These are phyloP conservation scores for Penicillium mononematosum DNA, from an alignment of 495 filamentous ascomycete species.

Conservation along the genomic window DNA sequence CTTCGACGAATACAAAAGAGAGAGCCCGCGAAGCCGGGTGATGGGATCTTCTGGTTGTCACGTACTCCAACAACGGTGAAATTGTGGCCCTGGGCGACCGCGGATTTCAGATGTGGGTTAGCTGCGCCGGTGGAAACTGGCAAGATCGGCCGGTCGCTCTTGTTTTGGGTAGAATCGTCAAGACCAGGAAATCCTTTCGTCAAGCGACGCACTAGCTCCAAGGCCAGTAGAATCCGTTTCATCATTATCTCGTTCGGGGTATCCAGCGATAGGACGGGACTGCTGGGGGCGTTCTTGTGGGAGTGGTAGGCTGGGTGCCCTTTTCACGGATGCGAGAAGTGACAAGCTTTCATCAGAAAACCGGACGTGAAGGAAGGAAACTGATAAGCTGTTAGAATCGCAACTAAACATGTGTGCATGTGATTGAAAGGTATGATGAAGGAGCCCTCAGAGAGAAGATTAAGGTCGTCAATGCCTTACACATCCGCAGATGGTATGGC, in stretches of 20 bases:
- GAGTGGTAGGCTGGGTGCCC: not conserved
- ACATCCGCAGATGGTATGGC: constrained; percentile 45
- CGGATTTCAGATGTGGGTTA: too few species aligned
- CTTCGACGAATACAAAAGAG: too few species aligned
- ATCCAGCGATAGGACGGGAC: not conserved
- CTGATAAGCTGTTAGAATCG: not conserved
- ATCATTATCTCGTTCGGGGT: not conserved
- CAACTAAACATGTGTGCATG: not conserved
- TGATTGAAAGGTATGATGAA: not conserved
- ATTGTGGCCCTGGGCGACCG: too few species aligned
- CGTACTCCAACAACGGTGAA: too few species aligned
- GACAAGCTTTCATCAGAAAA: not conserved
- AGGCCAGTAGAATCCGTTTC: not conserved
- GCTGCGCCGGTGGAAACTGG: too few species aligned
- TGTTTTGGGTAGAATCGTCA: too few species aligned
- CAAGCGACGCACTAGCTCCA: not conserved
- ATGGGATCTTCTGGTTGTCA: too few species aligned
- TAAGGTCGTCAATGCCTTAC: constrained; percentile 39
- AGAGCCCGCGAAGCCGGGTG: too few species aligned
- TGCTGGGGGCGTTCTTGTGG: not conserved
- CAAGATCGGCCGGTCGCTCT: too few species aligned
- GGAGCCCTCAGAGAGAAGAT: constrained; percentile 40
- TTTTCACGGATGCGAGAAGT: not conserved
- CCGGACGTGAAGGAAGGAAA: not conserved
- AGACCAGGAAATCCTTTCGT: not conserved